Base-by-base conservation (phyloP, 345 rosid species). In the Gynandropsis gynandra region DNA sequence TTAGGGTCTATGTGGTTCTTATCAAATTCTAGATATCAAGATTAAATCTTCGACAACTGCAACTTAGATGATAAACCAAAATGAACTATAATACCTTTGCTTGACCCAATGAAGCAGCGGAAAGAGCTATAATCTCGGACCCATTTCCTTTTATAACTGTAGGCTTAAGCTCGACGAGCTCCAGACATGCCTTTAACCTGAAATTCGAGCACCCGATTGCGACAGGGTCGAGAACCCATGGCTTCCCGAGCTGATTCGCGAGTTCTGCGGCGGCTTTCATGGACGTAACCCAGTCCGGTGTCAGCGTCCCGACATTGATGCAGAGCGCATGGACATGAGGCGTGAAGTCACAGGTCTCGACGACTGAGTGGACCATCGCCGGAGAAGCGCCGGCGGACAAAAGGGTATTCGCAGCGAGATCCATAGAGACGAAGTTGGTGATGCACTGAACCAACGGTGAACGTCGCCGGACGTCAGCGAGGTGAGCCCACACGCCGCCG, bases 391-490 rank as follows among this genome's bases (percentile, higher is more conserved):
- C 96, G 29, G 87, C 90, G 10, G 96, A 66, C 43, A 83, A 68
- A 45, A 89, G 96, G 44, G 84, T 76, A 71, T 89, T 89, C 60
- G 95, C 96, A 56, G 80, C 76, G 16, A 83, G 61, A 67, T 87
- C 97, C 97, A 89, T 89, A 40, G 96, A 86, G 58, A 87, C 95
- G 62, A 75, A 76, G 73, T 89, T 89, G 47, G 95, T 83, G 64
- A 89, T 89, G 80, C 97, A 89, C 73, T 90, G 98, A 53, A 87
- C 68, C 38, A 90, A 56, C 37, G 95, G 95, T 14, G 94, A 74
- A 19, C 19, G 75, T 52, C 16, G 47, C 47, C 90, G 76, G 59
- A 83, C 77, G 12, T 54, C 37, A 40, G 68, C 29, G 9, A 85
- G 65, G 14, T 59, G 72, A 54, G 64, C 46, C 89, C 71, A 66